A percentile compares a stretch with the other conserved stretches of the same genome.
Conservation (phyloP, 352 stramenopile species). For the Pythium vanterpoolii region DNA sequence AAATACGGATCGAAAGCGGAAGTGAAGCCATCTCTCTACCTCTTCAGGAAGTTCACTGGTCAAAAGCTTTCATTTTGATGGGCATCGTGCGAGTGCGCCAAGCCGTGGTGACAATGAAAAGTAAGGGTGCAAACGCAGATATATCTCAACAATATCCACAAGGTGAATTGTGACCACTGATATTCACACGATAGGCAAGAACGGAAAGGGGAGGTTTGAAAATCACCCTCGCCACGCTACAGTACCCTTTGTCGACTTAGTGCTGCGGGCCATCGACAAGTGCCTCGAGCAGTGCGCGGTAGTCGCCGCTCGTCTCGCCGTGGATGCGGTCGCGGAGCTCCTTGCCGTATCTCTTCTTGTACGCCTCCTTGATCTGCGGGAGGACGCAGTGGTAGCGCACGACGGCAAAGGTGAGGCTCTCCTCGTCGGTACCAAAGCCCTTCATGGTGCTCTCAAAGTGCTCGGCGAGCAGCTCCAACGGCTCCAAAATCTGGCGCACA, state of each 20-base stretch:
- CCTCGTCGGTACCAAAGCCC: conserved; percentile 70
- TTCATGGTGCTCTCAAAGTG: conserved; percentile 77
- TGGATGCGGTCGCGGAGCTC: conserved; percentile 80
- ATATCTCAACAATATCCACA: neutral
- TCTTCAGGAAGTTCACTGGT: too few relatives aligned
- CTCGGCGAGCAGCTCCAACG: conserved; percentile 55
- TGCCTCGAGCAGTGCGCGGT: conserved; percentile 58
- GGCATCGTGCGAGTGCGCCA: too few relatives aligned
- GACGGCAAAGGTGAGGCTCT: conserved; percentile 47
- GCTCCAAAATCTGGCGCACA: conserved; percentile 57
- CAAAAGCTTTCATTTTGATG: too few relatives aligned
- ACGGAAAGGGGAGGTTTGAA: neutral
- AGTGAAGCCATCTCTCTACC: conserved; percentile 3
- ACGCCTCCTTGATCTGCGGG: conserved; percentile 64
- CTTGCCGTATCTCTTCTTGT: conserved; percentile 77
- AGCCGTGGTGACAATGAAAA: too few relatives aligned
- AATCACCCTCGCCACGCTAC: neutral
- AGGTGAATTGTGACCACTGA: neutral
- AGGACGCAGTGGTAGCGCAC: conserved; percentile 82
- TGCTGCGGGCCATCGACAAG: conserved; percentile 44
- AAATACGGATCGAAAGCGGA: conserved; percentile 5
- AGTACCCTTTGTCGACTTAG: conserved; percentile 7
- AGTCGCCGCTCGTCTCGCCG: conserved; percentile 76
- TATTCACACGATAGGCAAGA: neutral
- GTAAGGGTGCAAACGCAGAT: too few relatives aligned